phyloP scores from a whole-genome alignment of 768 basidiomycete species.

The Calocybe cyanea region DNA sequence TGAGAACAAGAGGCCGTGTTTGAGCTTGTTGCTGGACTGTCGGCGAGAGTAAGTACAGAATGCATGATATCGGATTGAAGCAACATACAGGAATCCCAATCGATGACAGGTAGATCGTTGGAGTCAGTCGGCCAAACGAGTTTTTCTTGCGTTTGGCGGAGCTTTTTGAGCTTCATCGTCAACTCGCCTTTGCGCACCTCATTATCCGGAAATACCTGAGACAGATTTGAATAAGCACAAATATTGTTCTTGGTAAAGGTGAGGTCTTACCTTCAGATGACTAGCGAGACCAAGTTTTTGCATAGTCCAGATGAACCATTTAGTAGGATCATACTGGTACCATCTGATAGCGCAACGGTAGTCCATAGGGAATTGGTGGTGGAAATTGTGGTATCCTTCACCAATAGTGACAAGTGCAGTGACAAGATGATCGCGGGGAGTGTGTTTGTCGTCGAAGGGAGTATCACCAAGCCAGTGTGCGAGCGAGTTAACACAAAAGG shows the following conservation, averaged over 20 bases:
- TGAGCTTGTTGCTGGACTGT: slow-evolving; percentile 78
- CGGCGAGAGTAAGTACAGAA: not conserved
- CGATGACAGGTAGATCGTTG: slow-evolving; percentile 74
- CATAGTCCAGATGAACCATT: slow-evolving; percentile 81
- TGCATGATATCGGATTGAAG: not conserved
- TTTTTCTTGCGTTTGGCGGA: slow-evolving; percentile 71
- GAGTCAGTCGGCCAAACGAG: slow-evolving; percentile 78
- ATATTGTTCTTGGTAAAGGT: not conserved
- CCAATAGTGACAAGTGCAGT: slow-evolving; percentile 91
- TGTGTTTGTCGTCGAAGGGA: slow-evolving; percentile 94
- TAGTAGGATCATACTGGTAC: slow-evolving; percentile 92
- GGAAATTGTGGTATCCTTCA: slow-evolving; percentile 98
- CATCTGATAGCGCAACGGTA: slow-evolving; percentile 95
- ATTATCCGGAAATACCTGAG: slow-evolving; percentile 48
- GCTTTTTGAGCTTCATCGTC: slow-evolving; percentile 90
- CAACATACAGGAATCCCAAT: slow-evolving; percentile 79
- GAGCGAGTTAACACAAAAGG: slow-evolving; percentile 95
- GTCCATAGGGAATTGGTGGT: slow-evolving; percentile 96
- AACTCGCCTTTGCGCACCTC: slow-evolving; percentile 83
- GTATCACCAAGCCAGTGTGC: slow-evolving; percentile 95
- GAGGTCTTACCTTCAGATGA: slow-evolving; percentile 53
- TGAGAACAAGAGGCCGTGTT: slow-evolving; percentile 77
- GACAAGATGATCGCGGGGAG: slow-evolving; percentile 83
- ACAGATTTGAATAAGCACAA: not conserved
- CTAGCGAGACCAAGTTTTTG: slow-evolving; percentile 61